Conservation (phyloP, 78 protist species). For the Blattamonas nauphoetae region DNA sequence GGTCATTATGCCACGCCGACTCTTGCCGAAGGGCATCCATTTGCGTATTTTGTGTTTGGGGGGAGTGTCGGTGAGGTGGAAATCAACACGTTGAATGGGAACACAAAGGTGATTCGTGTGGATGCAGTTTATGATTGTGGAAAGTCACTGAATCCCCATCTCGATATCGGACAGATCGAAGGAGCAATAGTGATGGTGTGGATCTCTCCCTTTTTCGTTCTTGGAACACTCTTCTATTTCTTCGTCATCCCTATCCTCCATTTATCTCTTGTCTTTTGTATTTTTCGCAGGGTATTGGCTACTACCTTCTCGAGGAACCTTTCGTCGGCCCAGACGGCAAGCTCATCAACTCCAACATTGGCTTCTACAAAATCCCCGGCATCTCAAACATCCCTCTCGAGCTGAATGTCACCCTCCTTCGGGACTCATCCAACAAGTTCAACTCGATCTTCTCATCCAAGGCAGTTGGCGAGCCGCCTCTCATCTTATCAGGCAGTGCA, state of each 20-base stretch:
- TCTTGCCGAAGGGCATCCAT: neutral
- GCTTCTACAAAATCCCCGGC: constrained; percentile 22
- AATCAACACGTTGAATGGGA: constrained; percentile 53
- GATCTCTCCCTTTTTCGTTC: neutral
- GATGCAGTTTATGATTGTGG: constrained; percentile 45
- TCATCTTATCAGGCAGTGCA: constrained; percentile 28
- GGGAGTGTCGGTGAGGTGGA: constrained; percentile 29
- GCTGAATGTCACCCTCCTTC: constrained; percentile 13
- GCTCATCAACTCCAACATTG: neutral
- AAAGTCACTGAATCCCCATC: constrained; percentile 27
- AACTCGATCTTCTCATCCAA: constrained; percentile 8
- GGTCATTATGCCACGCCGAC: neutral
- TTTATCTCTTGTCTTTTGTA: neutral
- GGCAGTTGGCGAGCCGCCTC: constrained; percentile 60
- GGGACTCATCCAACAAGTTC: neutral
- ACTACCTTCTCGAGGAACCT: constrained; percentile 1
- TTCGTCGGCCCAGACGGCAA: neutral
- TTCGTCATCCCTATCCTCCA: too few relatives aligned
- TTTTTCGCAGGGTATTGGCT: constrained; percentile 23
- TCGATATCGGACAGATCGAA: constrained; percentile 51
- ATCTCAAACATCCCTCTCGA: constrained; percentile 17
- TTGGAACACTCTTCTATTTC: too few relatives aligned
- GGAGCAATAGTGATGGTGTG: constrained; percentile 35
- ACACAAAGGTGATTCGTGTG: constrained; percentile 10
- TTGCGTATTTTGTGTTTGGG: constrained; percentile 40